Percentiles rank a stretch among this genome's conserved stretches.
phyloP scores from a whole-genome alignment of 2,329 filamentous ascomycete species.

The Zymoseptoria ardabiliae region DNA sequence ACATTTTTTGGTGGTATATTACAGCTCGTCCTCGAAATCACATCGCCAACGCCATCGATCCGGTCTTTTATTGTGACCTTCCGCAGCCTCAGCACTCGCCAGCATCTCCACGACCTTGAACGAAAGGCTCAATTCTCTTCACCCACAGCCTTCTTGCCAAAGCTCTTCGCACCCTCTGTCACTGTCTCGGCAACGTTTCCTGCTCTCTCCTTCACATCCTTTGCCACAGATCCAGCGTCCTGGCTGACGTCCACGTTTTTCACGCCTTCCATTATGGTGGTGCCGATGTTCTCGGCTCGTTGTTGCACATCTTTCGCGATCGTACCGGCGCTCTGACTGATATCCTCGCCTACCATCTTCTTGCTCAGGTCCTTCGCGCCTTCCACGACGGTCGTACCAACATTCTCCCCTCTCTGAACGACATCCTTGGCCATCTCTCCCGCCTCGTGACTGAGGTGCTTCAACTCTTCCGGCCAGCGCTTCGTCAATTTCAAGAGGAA shows the following conservation, averaged over 20 bases:
- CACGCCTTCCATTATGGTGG: slow-evolving; percentile 2
- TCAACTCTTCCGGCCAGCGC: slow-evolving; percentile 36
- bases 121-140: slow-evolving; percentile 3
- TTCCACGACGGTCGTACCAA: slow-evolving; percentile 2
- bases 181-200: slow-evolving; percentile 20
- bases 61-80: background rate
- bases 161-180: slow-evolving; percentile 15
- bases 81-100: background rate
- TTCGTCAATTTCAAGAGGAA: slow-evolving; percentile 46
- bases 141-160: slow-evolving; percentile 12
- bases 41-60: background rate
- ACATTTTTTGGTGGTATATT: background rate
- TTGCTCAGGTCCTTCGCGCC: slow-evolving; percentile 15
- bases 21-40: background rate
- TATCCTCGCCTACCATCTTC: slow-evolving; percentile 21
- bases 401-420: slow-evolving; percentile 24
- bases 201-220: slow-evolving; percentile 14
- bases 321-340: slow-evolving; percentile 22
- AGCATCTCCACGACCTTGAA: background rate
- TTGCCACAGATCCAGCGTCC: background rate
- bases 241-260: slow-evolving; percentile 11
- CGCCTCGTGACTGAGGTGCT: slow-evolving; percentile 14
- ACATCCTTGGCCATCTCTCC: slow-evolving; percentile 7
- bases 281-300: slow-evolving; percentile 22
- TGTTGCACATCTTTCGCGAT: slow-evolving; percentile 13